Percentiles rank a stretch among this genome's conserved stretches.
Evolutionary conservation across 1,284 basidiomycete genomes (phyloP).

Genomic region (Schizophyllum amplum): DNA sequence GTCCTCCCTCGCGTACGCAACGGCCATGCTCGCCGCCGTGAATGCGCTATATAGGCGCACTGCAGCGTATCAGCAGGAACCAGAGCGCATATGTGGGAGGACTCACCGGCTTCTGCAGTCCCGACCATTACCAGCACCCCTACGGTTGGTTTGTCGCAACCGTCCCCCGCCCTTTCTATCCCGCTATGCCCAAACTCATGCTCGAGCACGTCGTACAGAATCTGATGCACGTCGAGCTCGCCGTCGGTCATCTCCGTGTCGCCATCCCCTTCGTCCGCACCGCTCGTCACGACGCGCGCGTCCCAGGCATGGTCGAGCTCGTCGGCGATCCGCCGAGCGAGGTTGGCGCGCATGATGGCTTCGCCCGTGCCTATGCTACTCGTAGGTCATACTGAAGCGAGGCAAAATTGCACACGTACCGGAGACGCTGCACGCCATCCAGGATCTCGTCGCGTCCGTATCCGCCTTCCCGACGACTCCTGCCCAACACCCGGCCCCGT

Average conservation of each 20-base stretch:
- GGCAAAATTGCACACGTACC: conserved; percentile 17
- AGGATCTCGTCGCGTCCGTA: not conserved
- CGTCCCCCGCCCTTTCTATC: conserved; percentile 15
- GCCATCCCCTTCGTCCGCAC: conserved; percentile 8
- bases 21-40: conserved; percentile 73
- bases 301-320: conserved; percentile 23
- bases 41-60: conserved; percentile 74
- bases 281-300: conserved; percentile 2
- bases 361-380: conserved; percentile 30
- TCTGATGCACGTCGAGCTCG: conserved; percentile 10
- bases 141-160: conserved; percentile 19
- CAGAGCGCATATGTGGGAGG: conserved; percentile 15
- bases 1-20: conserved; percentile 41
- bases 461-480: not conserved
- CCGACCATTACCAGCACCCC: conserved; percentile 38
- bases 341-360: conserved; percentile 27
- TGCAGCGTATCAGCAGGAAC: conserved; percentile 17
- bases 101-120: conserved; percentile 29
- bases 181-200: conserved; percentile 4
- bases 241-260: conserved; percentile 6
- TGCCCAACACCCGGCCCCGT: conserved; percentile 33
- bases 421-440: conserved; percentile 34
- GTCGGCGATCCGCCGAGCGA: conserved; percentile 27
- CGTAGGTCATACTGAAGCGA: not conserved
- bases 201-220: conserved; percentile 6